These are phyloP conservation scores for Podospora comata DNA, from an alignment of 495 filamentous ascomycete species.

Conservation along the genomic window DNA sequence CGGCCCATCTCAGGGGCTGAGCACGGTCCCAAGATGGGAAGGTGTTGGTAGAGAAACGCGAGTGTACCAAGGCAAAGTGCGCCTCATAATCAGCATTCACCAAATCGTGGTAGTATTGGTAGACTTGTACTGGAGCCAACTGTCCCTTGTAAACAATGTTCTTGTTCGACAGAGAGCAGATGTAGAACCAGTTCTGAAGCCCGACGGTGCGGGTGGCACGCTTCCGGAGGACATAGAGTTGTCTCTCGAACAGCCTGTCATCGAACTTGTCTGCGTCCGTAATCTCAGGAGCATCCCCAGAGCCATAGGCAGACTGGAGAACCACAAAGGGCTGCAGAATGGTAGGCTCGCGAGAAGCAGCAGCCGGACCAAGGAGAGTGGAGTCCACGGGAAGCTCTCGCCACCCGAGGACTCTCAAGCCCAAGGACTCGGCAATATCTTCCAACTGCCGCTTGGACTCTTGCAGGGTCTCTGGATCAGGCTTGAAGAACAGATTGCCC, in stretches of 20 bases:
- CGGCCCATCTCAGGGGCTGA: slow-evolving; percentile 94
- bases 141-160: slow-evolving; percentile 99
- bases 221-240: slow-evolving; percentile 94
- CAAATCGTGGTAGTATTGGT: slow-evolving; percentile 97
- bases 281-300: slow-evolving; percentile 74
- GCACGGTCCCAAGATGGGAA: slow-evolving; percentile 99
- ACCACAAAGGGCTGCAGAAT: slow-evolving; percentile 97
- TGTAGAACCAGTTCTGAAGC: slow-evolving; percentile 97
- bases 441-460: slow-evolving; percentile 87
- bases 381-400: slow-evolving; percentile 93
- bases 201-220: slow-evolving; percentile 91
- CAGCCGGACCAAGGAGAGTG: slow-evolving; percentile 87
- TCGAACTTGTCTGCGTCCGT: slow-evolving; percentile 80
- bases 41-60: slow-evolving; percentile 97
- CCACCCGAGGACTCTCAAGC: slow-evolving; percentile 92
- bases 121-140: slow-evolving; percentile 94
- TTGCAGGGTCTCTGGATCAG: slow-evolving; percentile 79
- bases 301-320: slow-evolving; percentile 77
- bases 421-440: slow-evolving; percentile 82
- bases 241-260: slow-evolving; percentile 81
- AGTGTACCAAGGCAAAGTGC: slow-evolving; percentile 96
- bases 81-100: slow-evolving; percentile 97
- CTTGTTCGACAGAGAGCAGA: slow-evolving; percentile 95
- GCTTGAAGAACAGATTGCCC: slow-evolving; percentile 98
- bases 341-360: slow-evolving; percentile 87